Evolutionary conservation across 495 filamentous ascomycete genomes (phyloP), one percentile per base, ranked within the genome.

Genomic region (Podospora sp.): DNA sequence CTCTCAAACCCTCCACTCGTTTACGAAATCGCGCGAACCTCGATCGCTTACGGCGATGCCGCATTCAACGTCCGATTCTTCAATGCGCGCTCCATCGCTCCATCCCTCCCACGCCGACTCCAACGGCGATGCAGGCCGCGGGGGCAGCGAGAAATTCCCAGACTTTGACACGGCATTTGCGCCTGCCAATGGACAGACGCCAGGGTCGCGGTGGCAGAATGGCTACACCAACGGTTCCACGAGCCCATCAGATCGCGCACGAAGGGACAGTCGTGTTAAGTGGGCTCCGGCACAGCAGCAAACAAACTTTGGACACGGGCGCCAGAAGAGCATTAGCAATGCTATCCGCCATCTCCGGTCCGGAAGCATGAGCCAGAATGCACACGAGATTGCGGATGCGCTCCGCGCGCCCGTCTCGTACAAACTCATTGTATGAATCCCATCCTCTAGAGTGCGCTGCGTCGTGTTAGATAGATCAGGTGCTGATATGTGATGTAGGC

Each of bases 301-400:
- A 55, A 70, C 65, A 35, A 52, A 26, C 8, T 62, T 40, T 61
- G 76, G 78, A 68, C 91, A 94, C 75, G 82, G 84, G 8, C 84
- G 89, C 69, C 90, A 92, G 75, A 93, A 91, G 81, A 96, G 92
- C 77, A 84, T 97, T 70, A 88, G 88, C 78, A 92, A 96, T 78
- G 91, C 93, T 62, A 87, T 97, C 69, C 88, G 84, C 63, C 92
- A 88, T 4, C 92, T 97, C 67, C 82, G 92, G 60, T 89, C 84
- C 68, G 91, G 83, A 59, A 97, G 93, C 74, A 88, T 97, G 72
- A 92, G 90, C 81, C 91, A 92, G 71, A 96, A 94, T 75, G 92
- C 93, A 65, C 92, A 96, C 65, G 96, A 99, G 76, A 84, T 99
- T 69, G 93, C 92, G 20, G 91, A 94, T 76, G 92, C 92, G 24